phyloP scores from a whole-genome alignment of 148 eudicot genomes.

The Vaccinium darrowii region DNA sequence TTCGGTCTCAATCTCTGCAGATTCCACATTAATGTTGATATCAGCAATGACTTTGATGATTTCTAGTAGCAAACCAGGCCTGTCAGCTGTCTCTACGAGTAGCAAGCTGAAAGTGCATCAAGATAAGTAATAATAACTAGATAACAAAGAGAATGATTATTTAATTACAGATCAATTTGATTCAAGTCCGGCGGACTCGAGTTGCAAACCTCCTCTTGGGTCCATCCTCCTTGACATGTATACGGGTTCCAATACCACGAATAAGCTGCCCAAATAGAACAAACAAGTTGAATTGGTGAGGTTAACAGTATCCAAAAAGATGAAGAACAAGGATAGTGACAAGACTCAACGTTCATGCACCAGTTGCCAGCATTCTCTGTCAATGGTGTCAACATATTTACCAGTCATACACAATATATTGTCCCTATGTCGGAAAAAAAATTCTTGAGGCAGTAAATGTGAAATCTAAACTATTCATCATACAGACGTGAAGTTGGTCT shows the following conservation, averaged over 20 bases:
- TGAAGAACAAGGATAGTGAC: neutral
- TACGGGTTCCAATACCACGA: conserved; percentile 78
- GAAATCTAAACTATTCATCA: neutral
- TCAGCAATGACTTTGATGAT: conserved; percentile 78
- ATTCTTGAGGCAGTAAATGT: neutral
- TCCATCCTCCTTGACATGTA: conserved; percentile 78
- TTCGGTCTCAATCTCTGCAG: conserved; percentile 94
- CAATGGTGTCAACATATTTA: neutral
- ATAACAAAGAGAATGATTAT: neutral
- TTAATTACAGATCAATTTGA: neutral
- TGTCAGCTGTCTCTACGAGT: conserved; percentile 82
- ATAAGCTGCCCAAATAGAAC: conserved; percentile 49
- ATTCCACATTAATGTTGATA: conserved; percentile 73
- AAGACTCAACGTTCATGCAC: neutral
- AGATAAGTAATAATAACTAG: neutral
- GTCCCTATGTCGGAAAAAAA: neutral
- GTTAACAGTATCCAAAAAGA: conserved; percentile 4
- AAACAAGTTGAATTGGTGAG: neutral
- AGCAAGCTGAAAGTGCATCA: conserved; percentile 63
- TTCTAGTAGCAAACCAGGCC: conserved; percentile 86
- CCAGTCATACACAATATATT: neutral
- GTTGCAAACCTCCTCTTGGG: conserved; percentile 79
- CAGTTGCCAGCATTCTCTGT: neutral
- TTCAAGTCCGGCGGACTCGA: neutral
- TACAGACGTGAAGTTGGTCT: neutral